A percentile compares a stretch with the other conserved stretches of the same genome.
These are phyloP conservation scores for Magnaporthiopsis incrustans DNA, from an alignment of 2,329 filamentous ascomycete genomes.

Conservation along the genomic window DNA sequence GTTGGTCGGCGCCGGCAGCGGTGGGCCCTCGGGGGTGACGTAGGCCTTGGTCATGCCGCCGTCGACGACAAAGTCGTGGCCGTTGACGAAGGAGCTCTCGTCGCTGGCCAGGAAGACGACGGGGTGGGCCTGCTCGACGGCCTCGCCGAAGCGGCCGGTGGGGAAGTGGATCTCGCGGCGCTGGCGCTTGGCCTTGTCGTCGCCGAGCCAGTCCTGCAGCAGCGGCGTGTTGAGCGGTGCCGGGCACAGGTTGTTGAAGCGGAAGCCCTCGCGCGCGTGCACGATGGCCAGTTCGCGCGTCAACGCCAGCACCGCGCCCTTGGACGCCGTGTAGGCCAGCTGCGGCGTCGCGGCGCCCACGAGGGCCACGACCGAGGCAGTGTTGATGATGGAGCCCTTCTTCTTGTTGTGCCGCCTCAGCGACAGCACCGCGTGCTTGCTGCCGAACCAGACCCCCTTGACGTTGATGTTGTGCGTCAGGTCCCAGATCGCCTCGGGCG, in stretches of 20 bases:
- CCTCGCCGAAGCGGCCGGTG: slow-evolving; percentile 79
- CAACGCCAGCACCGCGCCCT: slow-evolving; percentile 84
- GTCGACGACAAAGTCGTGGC: slow-evolving; percentile 88
- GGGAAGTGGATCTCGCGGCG: slow-evolving; percentile 88
- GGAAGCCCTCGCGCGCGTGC: slow-evolving; percentile 78
- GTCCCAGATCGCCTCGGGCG: slow-evolving; percentile 88
- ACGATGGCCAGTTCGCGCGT: slow-evolving; percentile 88
- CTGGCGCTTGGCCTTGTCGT: slow-evolving; percentile 72
- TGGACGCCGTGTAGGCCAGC: slow-evolving; percentile 87
- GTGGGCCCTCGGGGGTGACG: slow-evolving; percentile 56
- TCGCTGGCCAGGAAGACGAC: slow-evolving; percentile 83
- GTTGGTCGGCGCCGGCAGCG: slow-evolving; percentile 47
- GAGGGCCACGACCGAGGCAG: slow-evolving; percentile 78
- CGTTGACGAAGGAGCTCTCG: slow-evolving; percentile 84
- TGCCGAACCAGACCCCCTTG: slow-evolving; percentile 96
- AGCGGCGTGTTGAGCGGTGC: slow-evolving; percentile 88
- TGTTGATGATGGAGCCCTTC: slow-evolving; percentile 82
- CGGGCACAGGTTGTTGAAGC: slow-evolving; percentile 87
- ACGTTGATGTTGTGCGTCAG: slow-evolving; percentile 91
- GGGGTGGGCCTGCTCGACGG: slow-evolving; percentile 86
- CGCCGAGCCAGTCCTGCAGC: slow-evolving; percentile 87
- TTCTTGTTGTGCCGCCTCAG: slow-evolving; percentile 74
- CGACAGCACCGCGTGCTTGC: slow-evolving; percentile 81
- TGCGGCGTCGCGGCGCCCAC: slow-evolving; percentile 84
- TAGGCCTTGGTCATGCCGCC: slow-evolving; percentile 95